Percentiles rank a stretch among this genome's conserved stretches.
These are phyloP conservation scores for Mucor plumbeus DNA, from an alignment of 371 early-diverging fungal species.

Conservation along the genomic window DNA sequence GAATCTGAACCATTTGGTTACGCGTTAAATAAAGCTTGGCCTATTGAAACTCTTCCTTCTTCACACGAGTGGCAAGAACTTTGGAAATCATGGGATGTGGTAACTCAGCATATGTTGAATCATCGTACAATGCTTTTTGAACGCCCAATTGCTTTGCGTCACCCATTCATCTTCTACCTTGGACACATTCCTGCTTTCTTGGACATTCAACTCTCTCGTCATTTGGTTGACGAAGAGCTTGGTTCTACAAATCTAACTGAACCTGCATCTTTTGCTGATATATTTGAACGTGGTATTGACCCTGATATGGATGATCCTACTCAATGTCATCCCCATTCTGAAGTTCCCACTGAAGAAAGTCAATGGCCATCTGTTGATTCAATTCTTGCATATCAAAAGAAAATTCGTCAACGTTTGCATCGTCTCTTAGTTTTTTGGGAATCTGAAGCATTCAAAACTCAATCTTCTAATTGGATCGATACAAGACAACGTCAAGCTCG, in stretches of 20 bases:
- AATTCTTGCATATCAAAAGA: constrained; percentile 69
- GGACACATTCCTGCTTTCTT: constrained; percentile 90
- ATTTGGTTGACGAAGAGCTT: constrained; percentile 50
- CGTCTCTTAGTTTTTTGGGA: constrained; percentile 52
- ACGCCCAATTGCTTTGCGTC: constrained; percentile 84
- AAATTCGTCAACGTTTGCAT: constrained; percentile 63
- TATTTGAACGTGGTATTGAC: constrained; percentile 95
- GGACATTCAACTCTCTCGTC: constrained; percentile 80
- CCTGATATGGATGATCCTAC: constrained; percentile 86
- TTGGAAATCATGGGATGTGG: constrained; percentile 83
- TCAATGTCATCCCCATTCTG: constrained; percentile 81
- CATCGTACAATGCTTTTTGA: constrained; percentile 59
- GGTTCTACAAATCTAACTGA: constrained; percentile 44
- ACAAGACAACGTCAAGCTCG: constrained; percentile 58
- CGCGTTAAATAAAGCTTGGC: constrained; percentile 28
- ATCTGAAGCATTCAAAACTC: constrained; percentile 30
- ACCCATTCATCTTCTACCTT: constrained; percentile 90
- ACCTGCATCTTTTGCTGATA: constrained; percentile 67
- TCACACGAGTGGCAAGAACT: constrained; percentile 76
- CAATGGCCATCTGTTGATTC: constrained; percentile 76
- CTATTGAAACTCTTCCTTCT: constrained; percentile 47
- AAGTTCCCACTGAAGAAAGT: constrained; percentile 62
- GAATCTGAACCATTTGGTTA: constrained; percentile 9
- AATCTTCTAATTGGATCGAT: constrained; percentile 18
- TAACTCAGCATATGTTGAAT: constrained; percentile 67